Conservation (phyloP, 2,329 filamentous ascomycete species). For the Bipolaris cookei region DNA sequence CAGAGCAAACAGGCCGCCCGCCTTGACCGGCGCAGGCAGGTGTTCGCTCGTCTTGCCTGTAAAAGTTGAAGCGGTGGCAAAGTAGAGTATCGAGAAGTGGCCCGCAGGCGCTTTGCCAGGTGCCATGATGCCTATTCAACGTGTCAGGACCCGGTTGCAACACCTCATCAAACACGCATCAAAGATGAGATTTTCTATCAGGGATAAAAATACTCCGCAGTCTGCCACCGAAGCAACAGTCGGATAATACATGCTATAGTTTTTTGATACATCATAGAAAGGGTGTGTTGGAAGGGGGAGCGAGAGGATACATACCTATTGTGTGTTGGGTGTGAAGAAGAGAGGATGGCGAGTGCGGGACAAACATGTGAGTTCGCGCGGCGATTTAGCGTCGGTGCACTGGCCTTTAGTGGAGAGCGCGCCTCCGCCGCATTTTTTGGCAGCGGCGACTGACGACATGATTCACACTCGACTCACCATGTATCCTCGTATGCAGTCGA, state of each 20-base stretch:
- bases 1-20: conserved; percentile 67
- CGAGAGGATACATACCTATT: conserved; percentile 26
- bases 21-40: conserved; percentile 69
- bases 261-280: conserved; percentile 48
- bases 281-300: background rate
- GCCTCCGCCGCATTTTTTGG: conserved; percentile 18
- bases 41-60: conserved; percentile 71
- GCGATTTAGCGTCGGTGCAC: conserved; percentile 23
- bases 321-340: conserved; percentile 16
- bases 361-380: conserved; percentile 29
- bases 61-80: conserved; percentile 75
- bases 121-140: conserved; percentile 41
- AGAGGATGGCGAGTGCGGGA: conserved; percentile 14
- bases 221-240: conserved; percentile 39
- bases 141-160: conserved; percentile 23
- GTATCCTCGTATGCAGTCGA: conserved; percentile 23
- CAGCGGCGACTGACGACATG: conserved; percentile 20
- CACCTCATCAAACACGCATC: background rate
- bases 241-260: conserved; percentile 60
- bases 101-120: conserved; percentile 60
- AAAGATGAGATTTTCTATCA: conserved; percentile 32
- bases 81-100: conserved; percentile 83
- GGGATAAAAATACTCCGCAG: conserved; percentile 44
- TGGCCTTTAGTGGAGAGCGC: conserved; percentile 17
- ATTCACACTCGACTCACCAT: conserved; percentile 17